Evolutionary conservation across 129 eudicot genomes (phyloP).

Genomic region (Centrapalus pauciflorus): DNA sequence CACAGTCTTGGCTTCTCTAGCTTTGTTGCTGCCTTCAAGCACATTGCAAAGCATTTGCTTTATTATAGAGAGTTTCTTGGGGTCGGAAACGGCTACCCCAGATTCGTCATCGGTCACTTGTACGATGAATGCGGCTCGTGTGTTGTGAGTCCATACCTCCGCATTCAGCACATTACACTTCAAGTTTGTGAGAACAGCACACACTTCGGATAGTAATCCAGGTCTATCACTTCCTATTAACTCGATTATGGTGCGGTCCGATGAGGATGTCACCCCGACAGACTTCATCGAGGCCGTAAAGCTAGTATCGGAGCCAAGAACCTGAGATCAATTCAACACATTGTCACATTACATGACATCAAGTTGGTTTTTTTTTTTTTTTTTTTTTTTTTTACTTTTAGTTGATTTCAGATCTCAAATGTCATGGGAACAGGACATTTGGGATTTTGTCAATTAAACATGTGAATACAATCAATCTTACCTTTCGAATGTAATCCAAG

Average conservation of each 20-base stretch:
- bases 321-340: constrained; percentile 37
- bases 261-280: constrained; percentile 49
- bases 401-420: too few relatives aligned
- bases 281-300: constrained; percentile 60
- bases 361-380: neutral
- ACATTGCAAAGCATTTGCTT: constrained; percentile 75
- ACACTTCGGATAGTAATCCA: constrained; percentile 83
- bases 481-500: constrained; percentile 83
- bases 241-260: constrained; percentile 75
- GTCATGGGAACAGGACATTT: neutral
- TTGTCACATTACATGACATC: neutral
- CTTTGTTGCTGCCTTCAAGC: constrained; percentile 64
- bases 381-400: too few relatives aligned
- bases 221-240: constrained; percentile 85
- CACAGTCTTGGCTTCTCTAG: constrained; percentile 71
- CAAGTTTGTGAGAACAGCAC: constrained; percentile 84
- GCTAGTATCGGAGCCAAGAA: constrained; percentile 84
- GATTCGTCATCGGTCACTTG: constrained; percentile 74
- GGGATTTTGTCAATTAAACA: constrained; percentile 4
- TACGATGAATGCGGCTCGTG: constrained; percentile 87
- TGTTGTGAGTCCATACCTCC: constrained; percentile 98
- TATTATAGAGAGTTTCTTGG: constrained; percentile 50
- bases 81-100: constrained; percentile 56
- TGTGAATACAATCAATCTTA: constrained; percentile 26
- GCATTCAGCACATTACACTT: constrained; percentile 91